phyloP scores from a whole-genome alignment of 805 yeast species.

The Yamadazyma tumulicola region DNA sequence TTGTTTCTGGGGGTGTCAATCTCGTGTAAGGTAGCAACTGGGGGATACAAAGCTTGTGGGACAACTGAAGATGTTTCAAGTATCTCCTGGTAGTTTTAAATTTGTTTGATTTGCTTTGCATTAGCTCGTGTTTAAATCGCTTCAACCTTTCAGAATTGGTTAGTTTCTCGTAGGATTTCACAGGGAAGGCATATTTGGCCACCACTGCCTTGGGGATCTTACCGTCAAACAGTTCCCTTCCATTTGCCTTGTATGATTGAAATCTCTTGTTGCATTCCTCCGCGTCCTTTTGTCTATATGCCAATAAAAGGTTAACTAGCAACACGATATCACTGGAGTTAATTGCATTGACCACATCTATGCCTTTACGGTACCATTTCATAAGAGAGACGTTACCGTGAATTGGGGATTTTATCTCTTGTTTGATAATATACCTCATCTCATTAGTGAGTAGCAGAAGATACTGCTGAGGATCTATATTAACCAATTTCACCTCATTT shows the following conservation, averaged over 20 bases:
- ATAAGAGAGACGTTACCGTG: background rate
- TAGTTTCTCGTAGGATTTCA: slow-evolving; percentile 4
- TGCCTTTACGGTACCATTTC: background rate
- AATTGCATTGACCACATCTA: background rate
- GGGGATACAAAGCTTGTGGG: slow-evolving; percentile 29
- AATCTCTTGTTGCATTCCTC: background rate
- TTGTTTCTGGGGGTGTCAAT: slow-evolving; percentile 6
- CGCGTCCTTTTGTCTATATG: background rate
- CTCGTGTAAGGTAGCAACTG: slow-evolving; percentile 25
- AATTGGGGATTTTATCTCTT: slow-evolving; percentile 2
- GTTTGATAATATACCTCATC: slow-evolving; percentile 3
- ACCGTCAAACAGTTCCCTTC: slow-evolving; percentile 8
- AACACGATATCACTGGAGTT: background rate
- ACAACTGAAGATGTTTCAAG: slow-evolving; percentile 25
- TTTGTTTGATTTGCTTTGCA: slow-evolving; percentile 11
- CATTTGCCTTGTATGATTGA: slow-evolving; percentile 3
- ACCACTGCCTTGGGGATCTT: slow-evolving; percentile 5
- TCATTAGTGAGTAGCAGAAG: slow-evolving; percentile 4
- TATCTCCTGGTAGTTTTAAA: slow-evolving; percentile 23
- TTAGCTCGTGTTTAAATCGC: slow-evolving; percentile 12
- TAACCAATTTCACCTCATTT: background rate
- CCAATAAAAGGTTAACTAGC: no score
- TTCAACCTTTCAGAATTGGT: slow-evolving; percentile 7
- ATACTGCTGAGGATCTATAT: slow-evolving; percentile 6
- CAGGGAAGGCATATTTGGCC: slow-evolving; percentile 10